Conservation (phyloP, 805 yeast species). For the Kazachstania martiniae region DNA sequence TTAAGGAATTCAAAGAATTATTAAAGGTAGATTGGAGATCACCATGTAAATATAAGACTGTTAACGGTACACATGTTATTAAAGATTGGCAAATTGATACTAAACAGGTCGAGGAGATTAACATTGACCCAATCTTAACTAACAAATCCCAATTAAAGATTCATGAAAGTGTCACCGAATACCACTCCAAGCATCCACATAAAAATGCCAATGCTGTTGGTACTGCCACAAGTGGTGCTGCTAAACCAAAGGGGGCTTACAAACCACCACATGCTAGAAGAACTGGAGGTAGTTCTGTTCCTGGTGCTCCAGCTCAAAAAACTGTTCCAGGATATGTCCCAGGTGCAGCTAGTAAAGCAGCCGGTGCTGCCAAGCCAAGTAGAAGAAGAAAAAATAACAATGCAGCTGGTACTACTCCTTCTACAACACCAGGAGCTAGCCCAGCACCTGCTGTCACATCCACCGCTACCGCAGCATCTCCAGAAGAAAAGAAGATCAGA, state of each 20-base stretch:
- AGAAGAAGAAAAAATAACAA: constrained; percentile 49
- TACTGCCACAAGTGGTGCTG: constrained; percentile 6
- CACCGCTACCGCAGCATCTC: constrained; percentile 28
- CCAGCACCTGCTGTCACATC: constrained; percentile 11
- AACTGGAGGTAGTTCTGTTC: constrained; percentile 33
- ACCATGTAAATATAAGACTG: constrained; percentile 19
- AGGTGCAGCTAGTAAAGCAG: constrained; percentile 23
- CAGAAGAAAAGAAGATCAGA: constrained; percentile 89
- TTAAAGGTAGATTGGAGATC: constrained; percentile 80
- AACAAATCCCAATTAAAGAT: constrained; percentile 45
- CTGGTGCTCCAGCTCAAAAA: constrained; percentile 36
- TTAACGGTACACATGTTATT: constrained; percentile 22
- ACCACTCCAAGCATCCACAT: constrained; percentile 30
- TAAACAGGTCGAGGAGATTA: constrained; percentile 1
- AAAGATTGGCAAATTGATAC: constrained; percentile 11
- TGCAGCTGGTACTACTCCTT: background rate
- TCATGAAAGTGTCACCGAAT: constrained; percentile 60
- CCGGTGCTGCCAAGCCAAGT: constrained; percentile 59
- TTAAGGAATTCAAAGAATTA: constrained; percentile 73
- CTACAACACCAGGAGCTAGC: constrained; percentile 5
- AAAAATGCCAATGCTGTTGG: constrained; percentile 9
- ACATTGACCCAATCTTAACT: constrained; percentile 38
- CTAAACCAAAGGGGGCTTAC: constrained; percentile 77
- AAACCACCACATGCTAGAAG: constrained; percentile 94
- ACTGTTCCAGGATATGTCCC: constrained; percentile 42